Evolutionary conservation across 306 rosid genomes (phyloP), one percentile per base, ranked within the genome.

Genomic region (Glycyrrhiza uralensis): DNA sequence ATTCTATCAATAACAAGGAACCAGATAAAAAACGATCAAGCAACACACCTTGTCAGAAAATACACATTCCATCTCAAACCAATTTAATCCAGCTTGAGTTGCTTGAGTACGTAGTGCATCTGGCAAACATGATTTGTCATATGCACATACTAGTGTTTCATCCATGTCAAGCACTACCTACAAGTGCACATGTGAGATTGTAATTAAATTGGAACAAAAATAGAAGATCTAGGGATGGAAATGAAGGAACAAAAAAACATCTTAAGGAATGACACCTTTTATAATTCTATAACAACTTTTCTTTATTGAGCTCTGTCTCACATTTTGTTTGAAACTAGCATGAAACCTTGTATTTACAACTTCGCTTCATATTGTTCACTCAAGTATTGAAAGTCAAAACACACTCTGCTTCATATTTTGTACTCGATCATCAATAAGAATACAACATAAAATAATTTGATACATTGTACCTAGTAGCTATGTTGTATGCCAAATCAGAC

Each of bases 81-180:
- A 86, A 81, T 93, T 85, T 83, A 93, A 77, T 60, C 98, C 97
- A 55, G 92, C 94, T 74, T 87, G 94, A 0, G 57, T 80, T 32
- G 97, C 97, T 59, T 86, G 94, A 55, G 72, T 66, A 13, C 84
- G 80, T 32, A 89, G 69, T 7, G 58, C 30, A 39, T 85, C 68
- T 4, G 98, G 94, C 79, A 93, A 73, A 76, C 88, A 80, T 28
- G 88, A 84, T 46, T 93, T 85, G 74, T 93, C 94, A 39, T 89
- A 93, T 19, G 98, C 94, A 80, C 96, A 87, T 38, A 91, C 76
- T 17, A 91, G 81, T 23, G 97, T 93, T 78, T 93, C 98, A 66
- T 93, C 98, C 79, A 93, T 86, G 76, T 93, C 96, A 71, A 93
- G 94, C 75, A 91, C 98, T 14, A 93, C 98, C 97, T 93, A 58